Conservation (phyloP, 2,329 filamentous ascomycete species). For the Clonostachys chloroleuca region DNA sequence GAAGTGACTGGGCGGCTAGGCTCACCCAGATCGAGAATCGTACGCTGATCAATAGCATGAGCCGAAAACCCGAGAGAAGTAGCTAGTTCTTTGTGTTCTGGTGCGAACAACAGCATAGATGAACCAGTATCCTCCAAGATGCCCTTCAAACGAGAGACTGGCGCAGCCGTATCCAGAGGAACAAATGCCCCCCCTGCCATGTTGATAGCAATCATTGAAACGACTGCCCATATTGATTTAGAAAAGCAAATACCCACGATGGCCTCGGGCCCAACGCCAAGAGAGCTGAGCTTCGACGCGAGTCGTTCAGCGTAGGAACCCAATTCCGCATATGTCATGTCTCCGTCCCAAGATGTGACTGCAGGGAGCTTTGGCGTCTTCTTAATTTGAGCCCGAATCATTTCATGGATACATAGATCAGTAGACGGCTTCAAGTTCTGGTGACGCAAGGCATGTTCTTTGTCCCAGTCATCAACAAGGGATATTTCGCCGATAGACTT, state of each 20-base stretch:
- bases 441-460: neutral
- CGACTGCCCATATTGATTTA: constrained; percentile 24
- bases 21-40: constrained; percentile 1
- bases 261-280: constrained; percentile 11
- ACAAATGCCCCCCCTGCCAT: constrained; percentile 22
- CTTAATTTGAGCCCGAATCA: neutral
- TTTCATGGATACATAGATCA: neutral
- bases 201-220: constrained; percentile 22
- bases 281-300: neutral
- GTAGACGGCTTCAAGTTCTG: neutral
- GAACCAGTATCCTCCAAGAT: constrained; percentile 2
- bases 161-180: constrained; percentile 26
- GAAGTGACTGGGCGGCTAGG: constrained; percentile 3
- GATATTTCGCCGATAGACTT: neutral
- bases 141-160: constrained; percentile 6
- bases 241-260: constrained; percentile 25
- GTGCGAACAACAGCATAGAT: constrained; percentile 3
- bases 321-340: neutral
- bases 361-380: constrained; percentile 12
- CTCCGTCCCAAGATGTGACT: constrained; percentile 36
- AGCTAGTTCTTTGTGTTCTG: neutral
- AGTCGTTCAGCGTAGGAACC: constrained; percentile 2
- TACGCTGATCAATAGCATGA: neutral
- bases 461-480: neutral
- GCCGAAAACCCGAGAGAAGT: neutral